Conservation (phyloP, 192 early-diverging fungal genomes). For the Globomyces pollinis-pini region DNA sequence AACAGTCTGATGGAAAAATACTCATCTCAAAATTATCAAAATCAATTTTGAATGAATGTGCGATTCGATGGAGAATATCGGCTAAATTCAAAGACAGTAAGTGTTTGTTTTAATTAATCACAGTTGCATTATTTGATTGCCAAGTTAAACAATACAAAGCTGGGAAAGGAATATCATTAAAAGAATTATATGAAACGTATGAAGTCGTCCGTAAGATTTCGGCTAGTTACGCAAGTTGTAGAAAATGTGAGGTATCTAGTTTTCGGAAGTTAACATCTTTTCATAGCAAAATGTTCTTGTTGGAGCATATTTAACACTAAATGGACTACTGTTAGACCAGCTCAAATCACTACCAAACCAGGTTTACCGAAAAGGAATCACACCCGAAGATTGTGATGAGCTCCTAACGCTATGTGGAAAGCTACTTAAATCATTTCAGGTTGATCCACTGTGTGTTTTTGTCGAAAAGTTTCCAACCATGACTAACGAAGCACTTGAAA, state of each 20-base stretch:
- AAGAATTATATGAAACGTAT: constrained; percentile 24
- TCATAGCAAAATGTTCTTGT: no score
- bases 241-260: not conserved
- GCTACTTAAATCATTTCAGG: not conserved
- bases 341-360: no score
- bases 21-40: constrained; percentile 47
- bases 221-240: not conserved
- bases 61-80: constrained; percentile 60
- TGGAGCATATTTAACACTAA: no score
- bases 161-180: constrained; percentile 4
- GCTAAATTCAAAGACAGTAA: constrained; percentile 27
- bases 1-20: constrained; percentile 27
- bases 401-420: not conserved
- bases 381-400: constrained; percentile 1
- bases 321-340: no score
- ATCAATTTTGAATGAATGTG: constrained; percentile 58
- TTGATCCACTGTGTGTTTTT: constrained; percentile 4
- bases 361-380: not conserved
- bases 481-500: no score
- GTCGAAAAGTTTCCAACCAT: no score
- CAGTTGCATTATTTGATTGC: constrained; percentile 24
- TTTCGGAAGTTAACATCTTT: no score
- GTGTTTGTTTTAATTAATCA: no score
- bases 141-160: constrained; percentile 17
- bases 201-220: constrained; percentile 9